These are phyloP conservation scores for Aspergillus homomorphus DNA, from an alignment of 495 filamentous ascomycete species.

Conservation along the genomic window DNA sequence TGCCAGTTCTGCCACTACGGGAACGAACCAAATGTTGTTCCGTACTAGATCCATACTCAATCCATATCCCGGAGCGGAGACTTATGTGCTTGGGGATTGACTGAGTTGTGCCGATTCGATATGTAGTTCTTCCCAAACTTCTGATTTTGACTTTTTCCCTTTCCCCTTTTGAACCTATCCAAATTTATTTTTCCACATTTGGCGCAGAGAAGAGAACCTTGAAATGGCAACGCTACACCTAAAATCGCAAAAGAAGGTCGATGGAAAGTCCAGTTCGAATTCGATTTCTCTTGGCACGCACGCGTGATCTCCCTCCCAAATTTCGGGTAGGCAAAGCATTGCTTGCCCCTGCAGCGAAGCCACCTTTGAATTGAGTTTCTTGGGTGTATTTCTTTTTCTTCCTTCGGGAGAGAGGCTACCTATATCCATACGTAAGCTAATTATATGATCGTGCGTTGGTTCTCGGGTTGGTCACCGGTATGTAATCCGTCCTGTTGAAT, in stretches of 20 bases:
- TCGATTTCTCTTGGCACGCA: constrained; percentile 9
- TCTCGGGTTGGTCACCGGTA: too few species aligned
- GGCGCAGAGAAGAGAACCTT: neutral
- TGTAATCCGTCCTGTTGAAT: too few species aligned
- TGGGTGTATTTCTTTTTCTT: too few species aligned
- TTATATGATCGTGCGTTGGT: too few species aligned
- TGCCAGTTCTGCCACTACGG: neutral
- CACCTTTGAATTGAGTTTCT: neutral
- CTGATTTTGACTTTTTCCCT: too few species aligned
- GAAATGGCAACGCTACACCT: constrained; percentile 5
- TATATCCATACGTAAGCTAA: too few species aligned
- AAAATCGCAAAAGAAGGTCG: constrained; percentile 17
- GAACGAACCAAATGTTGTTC: neutral
- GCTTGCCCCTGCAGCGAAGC: neutral
- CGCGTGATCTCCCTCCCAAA: neutral
- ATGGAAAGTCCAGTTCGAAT: constrained; percentile 8
- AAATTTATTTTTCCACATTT: too few species aligned
- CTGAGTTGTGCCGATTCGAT: neutral
- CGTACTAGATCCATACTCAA: too few species aligned
- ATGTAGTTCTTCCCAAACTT: neutral
- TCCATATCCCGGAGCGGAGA: neutral
- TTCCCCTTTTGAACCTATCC: too few species aligned
- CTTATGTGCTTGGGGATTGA: neutral
- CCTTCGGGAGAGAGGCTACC: too few species aligned
- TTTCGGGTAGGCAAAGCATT: neutral